phyloP scores from a whole-genome alignment of 768 basidiomycete species.

The Phallus indusiatus region DNA sequence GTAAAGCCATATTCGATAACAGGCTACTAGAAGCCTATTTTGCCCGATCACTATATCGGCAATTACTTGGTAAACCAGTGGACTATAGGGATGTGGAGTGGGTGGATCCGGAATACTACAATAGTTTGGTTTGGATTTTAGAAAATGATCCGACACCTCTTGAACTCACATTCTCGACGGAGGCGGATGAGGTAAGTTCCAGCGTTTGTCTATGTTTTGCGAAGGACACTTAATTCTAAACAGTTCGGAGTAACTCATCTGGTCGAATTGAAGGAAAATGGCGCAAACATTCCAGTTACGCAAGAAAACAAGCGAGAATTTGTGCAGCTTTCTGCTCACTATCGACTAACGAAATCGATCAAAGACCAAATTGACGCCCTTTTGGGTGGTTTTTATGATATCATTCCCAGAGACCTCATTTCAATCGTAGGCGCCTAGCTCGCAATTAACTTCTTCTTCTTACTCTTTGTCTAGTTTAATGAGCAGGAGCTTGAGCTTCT shows the following conservation, averaged over 20 bases:
- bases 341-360: constrained; percentile 88
- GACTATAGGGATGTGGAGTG: constrained; percentile 96
- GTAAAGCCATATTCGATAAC: constrained; percentile 95
- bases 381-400: constrained; percentile 89
- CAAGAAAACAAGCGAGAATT: constrained; percentile 97
- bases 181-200: constrained; percentile 76
- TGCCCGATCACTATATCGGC: constrained; percentile 91
- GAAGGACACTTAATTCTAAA: constrained; percentile 5
- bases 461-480: constrained; percentile 54
- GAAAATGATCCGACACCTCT: constrained; percentile 86
- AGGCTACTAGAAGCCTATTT: constrained; percentile 97
- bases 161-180: constrained; percentile 90
- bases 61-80: constrained; percentile 87
- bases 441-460: neutral
- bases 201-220: constrained; percentile 9
- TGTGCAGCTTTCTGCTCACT: constrained; percentile 90
- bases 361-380: constrained; percentile 92
- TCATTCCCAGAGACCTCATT: constrained; percentile 93
- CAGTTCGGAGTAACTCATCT: constrained; percentile 89
- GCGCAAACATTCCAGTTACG: constrained; percentile 79
- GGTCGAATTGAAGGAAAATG: constrained; percentile 78
- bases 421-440: constrained; percentile 57
- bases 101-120: constrained; percentile 98
- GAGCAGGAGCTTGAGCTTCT: constrained; percentile 90
- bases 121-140: constrained; percentile 94